A percentile compares a stretch with the other conserved stretches of the same genome.
phyloP scores from a whole-genome alignment of 257 asterid genomes.

The Jaltomata sinuosa region DNA sequence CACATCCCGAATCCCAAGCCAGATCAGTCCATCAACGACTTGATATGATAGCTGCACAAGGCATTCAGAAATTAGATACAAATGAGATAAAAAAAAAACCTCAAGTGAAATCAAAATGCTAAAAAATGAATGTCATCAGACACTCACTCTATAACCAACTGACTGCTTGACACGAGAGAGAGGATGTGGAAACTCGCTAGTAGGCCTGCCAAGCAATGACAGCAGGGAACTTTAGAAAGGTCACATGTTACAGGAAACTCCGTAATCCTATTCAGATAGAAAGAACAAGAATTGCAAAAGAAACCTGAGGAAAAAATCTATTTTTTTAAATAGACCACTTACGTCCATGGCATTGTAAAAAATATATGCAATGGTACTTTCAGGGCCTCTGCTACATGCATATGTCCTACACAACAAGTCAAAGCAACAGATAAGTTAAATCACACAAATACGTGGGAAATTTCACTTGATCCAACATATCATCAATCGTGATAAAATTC shows the following conservation, averaged over 20 bases:
- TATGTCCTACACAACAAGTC: constrained; percentile 56
- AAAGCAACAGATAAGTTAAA: background rate
- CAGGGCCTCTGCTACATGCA: constrained; percentile 85
- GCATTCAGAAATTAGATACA: constrained; percentile 1
- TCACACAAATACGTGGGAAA: background rate
- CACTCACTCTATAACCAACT: constrained; percentile 72
- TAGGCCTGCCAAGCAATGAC: constrained; percentile 46
- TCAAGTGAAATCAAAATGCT: background rate
- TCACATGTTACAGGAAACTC: background rate
- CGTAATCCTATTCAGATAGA: background rate
- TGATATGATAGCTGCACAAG: constrained; percentile 72
- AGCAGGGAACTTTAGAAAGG: background rate
- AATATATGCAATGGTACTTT: constrained; percentile 75
- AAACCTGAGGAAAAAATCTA: background rate
- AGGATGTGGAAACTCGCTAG: constrained; percentile 92
- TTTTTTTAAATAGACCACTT: constrained; percentile 16
- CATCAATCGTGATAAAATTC: background rate
- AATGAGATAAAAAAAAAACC: background rate
- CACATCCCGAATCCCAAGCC: constrained; percentile 93
- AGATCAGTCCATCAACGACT: constrained; percentile 71
- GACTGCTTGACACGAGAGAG: constrained; percentile 85
- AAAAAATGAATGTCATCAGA: background rate
- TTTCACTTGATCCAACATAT: background rate
- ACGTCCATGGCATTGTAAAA: constrained; percentile 99
- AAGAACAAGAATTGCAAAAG: background rate